phyloP scores from a whole-genome alignment of 495 filamentous ascomycete species.

The Amniculicola lignicola region DNA sequence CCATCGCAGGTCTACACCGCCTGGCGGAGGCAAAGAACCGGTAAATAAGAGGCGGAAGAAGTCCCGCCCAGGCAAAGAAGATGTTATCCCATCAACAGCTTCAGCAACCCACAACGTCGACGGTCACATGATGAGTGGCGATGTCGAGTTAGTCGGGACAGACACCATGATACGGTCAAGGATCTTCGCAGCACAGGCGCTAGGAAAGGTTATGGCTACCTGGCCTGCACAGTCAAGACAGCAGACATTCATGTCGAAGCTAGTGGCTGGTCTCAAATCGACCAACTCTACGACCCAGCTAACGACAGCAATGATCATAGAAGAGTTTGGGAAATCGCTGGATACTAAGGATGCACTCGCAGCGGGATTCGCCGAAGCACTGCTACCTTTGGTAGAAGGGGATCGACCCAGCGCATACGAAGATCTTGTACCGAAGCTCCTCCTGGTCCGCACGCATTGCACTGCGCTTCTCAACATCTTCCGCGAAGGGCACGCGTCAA shows the following conservation, averaged over 20 bases:
- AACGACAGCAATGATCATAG: conserved; percentile 75
- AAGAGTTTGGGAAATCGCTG: conserved; percentile 69
- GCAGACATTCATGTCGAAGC: conserved; percentile 52
- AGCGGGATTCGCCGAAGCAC: conserved; percentile 43
- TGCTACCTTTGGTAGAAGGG: conserved; percentile 72
- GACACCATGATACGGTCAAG: conserved; percentile 86
- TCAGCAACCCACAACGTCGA: conserved; percentile 82
- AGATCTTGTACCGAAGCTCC: conserved; percentile 82
- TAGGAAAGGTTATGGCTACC: conserved; percentile 69
- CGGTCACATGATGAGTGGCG: conserved; percentile 94
- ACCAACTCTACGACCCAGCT: conserved; percentile 82
- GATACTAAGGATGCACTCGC: conserved; percentile 49
- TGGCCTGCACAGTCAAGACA: conserved; percentile 49
- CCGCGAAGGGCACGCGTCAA: conserved; percentile 75
- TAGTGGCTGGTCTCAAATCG: conserved; percentile 64
- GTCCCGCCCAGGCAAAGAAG: conserved; percentile 74
- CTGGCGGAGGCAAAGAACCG: conserved; percentile 46
- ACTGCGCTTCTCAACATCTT: conserved; percentile 85
- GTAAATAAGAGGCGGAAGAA: conserved; percentile 73
- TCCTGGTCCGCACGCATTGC: conserved; percentile 85
- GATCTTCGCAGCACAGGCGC: conserved; percentile 76
- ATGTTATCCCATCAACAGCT: conserved; percentile 40
- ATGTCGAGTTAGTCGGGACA: conserved; percentile 86
- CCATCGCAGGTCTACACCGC: conserved; percentile 61
- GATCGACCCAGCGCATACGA: conserved; percentile 79